phyloP scores from a whole-genome alignment of 768 basidiomycete species.

The Serendipita indica region DNA sequence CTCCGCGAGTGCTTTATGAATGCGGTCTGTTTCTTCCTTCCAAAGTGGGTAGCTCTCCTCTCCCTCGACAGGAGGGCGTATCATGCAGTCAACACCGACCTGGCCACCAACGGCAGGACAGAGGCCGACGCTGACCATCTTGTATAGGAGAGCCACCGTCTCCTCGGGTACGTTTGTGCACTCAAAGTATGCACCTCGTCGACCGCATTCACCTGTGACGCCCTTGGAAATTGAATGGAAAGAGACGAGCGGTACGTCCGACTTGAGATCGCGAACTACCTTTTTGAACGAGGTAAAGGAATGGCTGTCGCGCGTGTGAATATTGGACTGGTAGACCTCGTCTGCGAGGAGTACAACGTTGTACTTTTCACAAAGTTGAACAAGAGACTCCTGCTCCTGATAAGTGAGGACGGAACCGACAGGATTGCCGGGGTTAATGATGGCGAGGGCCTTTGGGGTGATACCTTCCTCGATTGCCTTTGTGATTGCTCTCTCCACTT shows the following conservation, averaged over 20 bases:
- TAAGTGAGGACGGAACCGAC: conserved; percentile 75
- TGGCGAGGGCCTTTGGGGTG: conserved; percentile 68
- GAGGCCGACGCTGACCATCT: conserved; percentile 82
- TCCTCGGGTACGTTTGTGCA: conserved; percentile 66
- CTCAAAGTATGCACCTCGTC: conserved; percentile 96
- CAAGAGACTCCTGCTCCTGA: conserved; percentile 54
- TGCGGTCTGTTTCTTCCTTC: conserved; percentile 69
- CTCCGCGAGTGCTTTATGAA: conserved; percentile 55
- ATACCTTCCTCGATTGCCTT: conserved; percentile 48
- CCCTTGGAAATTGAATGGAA: conserved; percentile 99
- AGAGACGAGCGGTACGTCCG: conserved; percentile 71
- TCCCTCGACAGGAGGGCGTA: conserved; percentile 72
- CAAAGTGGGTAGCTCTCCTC: conserved; percentile 63
- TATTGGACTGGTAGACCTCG: conserved; percentile 95
- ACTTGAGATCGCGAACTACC: conserved; percentile 49
- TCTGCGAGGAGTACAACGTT: conserved; percentile 84
- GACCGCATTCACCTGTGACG: conserved; percentile 87
- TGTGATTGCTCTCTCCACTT: conserved; percentile 51
- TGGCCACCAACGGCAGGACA: conserved; percentile 87
- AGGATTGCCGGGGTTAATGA: conserved; percentile 98
- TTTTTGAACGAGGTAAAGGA: conserved; percentile 93
- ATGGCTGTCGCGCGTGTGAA: conserved; percentile 51
- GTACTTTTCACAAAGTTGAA: conserved; percentile 75
- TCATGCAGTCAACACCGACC: conserved; percentile 86
- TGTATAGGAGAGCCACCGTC: conserved; percentile 78